Conservation (phyloP, 352 stramenopile genomes). For the Pythium sukuiense region DNA sequence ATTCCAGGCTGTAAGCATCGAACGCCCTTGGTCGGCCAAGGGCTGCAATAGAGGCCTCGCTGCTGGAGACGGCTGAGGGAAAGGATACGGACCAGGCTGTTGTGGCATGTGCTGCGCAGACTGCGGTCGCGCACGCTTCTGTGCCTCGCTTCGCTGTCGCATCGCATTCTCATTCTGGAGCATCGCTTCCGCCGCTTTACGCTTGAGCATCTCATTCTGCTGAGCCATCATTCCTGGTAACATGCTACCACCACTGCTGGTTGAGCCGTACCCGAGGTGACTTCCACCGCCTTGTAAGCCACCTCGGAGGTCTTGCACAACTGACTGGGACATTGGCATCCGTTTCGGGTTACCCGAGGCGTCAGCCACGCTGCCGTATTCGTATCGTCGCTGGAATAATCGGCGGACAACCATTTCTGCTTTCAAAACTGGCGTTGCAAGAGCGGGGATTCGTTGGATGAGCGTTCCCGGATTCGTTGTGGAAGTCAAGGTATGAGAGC, state of each 20-base stretch:
- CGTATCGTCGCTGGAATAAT: conserved; percentile 27
- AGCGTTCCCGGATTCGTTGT: background rate
- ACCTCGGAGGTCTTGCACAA: conserved; percentile 15
- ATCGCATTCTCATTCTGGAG: background rate
- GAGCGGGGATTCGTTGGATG: conserved; percentile 5
- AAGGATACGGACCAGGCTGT: background rate
- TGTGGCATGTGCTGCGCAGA: background rate
- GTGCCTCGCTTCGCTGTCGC: conserved; percentile 17
- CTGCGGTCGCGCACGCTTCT: conserved; percentile 15
- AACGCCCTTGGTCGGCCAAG: conserved; percentile 61
- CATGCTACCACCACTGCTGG: background rate
- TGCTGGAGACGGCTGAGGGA: conserved; percentile 6
- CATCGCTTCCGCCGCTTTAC: conserved; percentile 16
- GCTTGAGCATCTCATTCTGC: conserved; percentile 18
- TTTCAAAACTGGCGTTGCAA: conserved; percentile 29
- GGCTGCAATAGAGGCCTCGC: conserved; percentile 41
- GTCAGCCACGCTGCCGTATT: conserved; percentile 13
- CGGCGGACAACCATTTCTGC: conserved; percentile 30
- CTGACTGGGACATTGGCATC: conserved; percentile 23
- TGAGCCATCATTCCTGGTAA: background rate
- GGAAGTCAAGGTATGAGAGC: conserved; percentile 4
- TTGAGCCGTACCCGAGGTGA: conserved; percentile 18
- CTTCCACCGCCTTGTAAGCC: conserved; percentile 16
- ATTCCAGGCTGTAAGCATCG: conserved; percentile 79
- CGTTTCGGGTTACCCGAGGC: conserved; percentile 3